Evolutionary conservation across 257 asterid species (phyloP), one percentile per base, ranked within the genome.

Genomic region (Rubia yunnanensis): DNA sequence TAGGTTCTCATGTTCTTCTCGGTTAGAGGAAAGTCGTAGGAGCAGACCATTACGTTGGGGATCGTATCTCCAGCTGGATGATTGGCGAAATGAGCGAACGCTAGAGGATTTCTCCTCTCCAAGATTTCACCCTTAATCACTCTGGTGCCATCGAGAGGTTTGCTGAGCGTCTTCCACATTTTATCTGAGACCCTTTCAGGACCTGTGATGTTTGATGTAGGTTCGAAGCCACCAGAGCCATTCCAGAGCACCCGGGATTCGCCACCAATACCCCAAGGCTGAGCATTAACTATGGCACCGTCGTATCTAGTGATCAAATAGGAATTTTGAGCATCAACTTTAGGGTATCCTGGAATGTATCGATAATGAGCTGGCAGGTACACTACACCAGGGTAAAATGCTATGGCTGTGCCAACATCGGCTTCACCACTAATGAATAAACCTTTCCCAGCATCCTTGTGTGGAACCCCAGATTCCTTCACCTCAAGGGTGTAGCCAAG

Each of bases 201-300:
- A 58, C 66, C 70, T 48, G 77, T 73, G 3, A 60, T 9, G 32
- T 77, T 72, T 27, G 68, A 70, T 39, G 34, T 59, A 41, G 79
- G 65, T 50, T 60, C 76, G 30, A 71, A 64, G 65, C 41, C 31
- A 54, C 71, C 34, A 10, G 78, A 70, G 35, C 91, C 86, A 2
- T 83, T 81, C 96, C 97, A 92, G 18, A 68, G 17, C 70, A 82
- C 90, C 57, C 88, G 88, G 65, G 84, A 75, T 69, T 84, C 98
- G 36, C 91, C 95, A 11, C 98, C 96, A n/a, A 28, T 52, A 39
- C 96, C 97, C 98, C 99, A 92, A 2, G 99, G 94, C 74, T 89
- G 92, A 23, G 94, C 95, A n/a, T 89, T 87, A 63, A 92, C 87
- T 60, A 87, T 84, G 4, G 88, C 84, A 14, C 94, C 97, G 31